Evolutionary conservation across 2,329 filamentous ascomycete species (phyloP).

Genomic region (Alternaria arbusti): DNA sequence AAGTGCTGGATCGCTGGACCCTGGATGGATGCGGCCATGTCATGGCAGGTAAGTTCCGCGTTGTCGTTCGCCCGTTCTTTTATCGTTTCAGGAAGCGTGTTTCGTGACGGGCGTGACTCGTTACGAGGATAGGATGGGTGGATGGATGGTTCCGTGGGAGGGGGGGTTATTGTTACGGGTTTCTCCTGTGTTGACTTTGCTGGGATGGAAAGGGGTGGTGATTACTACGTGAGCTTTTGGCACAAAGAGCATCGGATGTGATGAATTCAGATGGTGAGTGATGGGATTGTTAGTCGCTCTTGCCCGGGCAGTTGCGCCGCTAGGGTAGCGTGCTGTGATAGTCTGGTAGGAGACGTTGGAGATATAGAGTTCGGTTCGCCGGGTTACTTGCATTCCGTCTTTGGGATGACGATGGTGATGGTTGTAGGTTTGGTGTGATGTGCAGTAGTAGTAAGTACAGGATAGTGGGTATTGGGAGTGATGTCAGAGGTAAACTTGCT

Average conservation of each 20-base stretch:
- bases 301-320: neutral
- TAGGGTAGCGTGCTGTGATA: neutral
- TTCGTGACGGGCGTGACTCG: neutral
- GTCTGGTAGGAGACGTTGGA: neutral
- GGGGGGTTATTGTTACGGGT: neutral
- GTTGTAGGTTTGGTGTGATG: neutral
- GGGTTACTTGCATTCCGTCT: neutral
- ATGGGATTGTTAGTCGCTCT: neutral
- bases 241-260: neutral
- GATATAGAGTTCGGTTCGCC: neutral
- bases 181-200: neutral
- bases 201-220: neutral
- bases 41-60: neutral
- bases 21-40: neutral
- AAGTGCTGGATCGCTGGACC: neutral
- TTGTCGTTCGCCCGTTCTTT: neutral
- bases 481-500: neutral
- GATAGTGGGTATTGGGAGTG: neutral
- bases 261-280: neutral
- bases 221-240: no score
- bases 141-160: neutral
- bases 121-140: neutral
- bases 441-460: neutral
- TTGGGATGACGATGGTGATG: neutral
- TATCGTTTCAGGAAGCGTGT: neutral